These are phyloP conservation scores for Jimgerdemannia flammicorona DNA, from an alignment of 192 early-diverging fungal genomes.

Conservation along the genomic window DNA sequence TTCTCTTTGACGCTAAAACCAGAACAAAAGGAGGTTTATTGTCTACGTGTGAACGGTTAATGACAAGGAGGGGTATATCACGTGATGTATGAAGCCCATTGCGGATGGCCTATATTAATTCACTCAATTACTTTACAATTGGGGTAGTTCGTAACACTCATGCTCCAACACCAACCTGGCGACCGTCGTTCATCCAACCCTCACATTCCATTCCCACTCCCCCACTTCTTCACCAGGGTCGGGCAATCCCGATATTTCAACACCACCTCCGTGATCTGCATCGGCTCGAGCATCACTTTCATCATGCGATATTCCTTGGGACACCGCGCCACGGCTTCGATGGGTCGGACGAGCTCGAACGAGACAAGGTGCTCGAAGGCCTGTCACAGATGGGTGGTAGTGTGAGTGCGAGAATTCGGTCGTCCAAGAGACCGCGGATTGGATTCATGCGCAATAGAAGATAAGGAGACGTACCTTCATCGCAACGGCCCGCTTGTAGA, in stretches of 20 bases:
- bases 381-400: slow-evolving; percentile 23
- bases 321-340: slow-evolving; percentile 49
- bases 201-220: slow-evolving; percentile 20
- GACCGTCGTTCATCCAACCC: not conserved
- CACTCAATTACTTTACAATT: no score
- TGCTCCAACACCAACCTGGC: no score
- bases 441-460: not conserved
- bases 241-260: slow-evolving; percentile 59
- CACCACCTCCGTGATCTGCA: slow-evolving; percentile 61
- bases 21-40: not conserved
- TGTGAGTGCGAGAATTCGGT: not conserved
- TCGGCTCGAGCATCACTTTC: slow-evolving; percentile 68
- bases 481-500: slow-evolving; percentile 75
- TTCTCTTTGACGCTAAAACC: not conserved
- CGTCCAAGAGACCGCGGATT: not conserved
- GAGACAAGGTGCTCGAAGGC: slow-evolving; percentile 78
- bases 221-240: slow-evolving; percentile 60
- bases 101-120: no score
- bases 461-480: slow-evolving; percentile 56
- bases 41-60: no score
- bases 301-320: slow-evolving; percentile 90
- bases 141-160: no score
- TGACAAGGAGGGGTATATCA: no score
- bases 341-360: slow-evolving; percentile 64
- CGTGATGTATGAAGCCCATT: no score